These are phyloP conservation scores for Jaapia argillacea DNA, from an alignment of 768 basidiomycete species.

Conservation along the genomic window DNA sequence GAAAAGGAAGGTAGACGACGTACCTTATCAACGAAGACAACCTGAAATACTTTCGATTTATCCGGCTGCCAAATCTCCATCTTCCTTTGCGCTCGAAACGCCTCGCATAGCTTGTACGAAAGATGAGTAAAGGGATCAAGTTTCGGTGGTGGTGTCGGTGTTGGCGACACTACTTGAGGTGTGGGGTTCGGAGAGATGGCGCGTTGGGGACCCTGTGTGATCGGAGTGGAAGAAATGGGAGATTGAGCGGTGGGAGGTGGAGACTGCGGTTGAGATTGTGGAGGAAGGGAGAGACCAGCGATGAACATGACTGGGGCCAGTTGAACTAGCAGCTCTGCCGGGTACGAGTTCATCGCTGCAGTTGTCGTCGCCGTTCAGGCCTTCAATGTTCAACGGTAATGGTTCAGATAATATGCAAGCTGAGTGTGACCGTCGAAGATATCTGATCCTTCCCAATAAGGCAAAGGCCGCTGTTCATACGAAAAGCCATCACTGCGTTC, in stretches of 20 bases:
- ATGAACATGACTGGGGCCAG: conserved; percentile 92
- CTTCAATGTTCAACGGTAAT: too few species aligned
- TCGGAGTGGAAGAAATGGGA: not conserved
- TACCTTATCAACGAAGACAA: conserved; percentile 76
- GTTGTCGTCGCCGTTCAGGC: too few species aligned
- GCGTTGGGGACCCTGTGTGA: too few species aligned
- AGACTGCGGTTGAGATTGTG: conserved; percentile 3
- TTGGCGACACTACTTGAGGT: conserved; percentile 9
- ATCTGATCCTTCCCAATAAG: too few species aligned
- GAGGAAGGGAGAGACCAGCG: conserved; percentile 57
- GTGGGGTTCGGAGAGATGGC: conserved; percentile 6
- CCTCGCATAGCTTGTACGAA: conserved; percentile 52
- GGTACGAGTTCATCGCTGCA: conserved; percentile 99
- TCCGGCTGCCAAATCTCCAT: conserved; percentile 66
- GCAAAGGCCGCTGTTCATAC: too few species aligned
- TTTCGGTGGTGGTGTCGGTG: conserved; percentile 11
- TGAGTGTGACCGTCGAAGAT: too few species aligned
- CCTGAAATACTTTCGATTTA: conserved; percentile 66
- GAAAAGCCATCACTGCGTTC: too few species aligned
- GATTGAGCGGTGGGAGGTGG: conserved; percentile 7
- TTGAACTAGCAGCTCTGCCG: conserved; percentile 80
- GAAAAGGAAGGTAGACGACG: conserved; percentile 8
- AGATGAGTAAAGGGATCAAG: conserved; percentile 59
- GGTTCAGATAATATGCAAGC: too few species aligned
- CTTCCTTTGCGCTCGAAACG: conserved; percentile 53